A percentile compares a stretch with the other conserved stretches of the same genome.
Conservation (phyloP, 2,329 filamentous ascomycete genomes). For the Ophiostoma tasmaniense region DNA sequence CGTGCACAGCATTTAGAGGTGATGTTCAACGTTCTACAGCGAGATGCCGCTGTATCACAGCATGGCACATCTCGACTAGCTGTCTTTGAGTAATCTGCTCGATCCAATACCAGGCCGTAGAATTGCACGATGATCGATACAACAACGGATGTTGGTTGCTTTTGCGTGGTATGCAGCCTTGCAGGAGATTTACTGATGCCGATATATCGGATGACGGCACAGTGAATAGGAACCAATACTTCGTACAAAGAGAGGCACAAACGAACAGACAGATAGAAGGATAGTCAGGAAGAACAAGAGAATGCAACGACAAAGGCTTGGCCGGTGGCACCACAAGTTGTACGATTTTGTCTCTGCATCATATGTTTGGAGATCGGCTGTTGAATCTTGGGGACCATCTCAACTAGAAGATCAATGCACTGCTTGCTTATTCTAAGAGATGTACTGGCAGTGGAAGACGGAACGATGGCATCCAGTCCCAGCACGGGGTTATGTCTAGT, state of each 20-base stretch:
- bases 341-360: conserved; percentile 11
- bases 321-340: conserved; percentile 12
- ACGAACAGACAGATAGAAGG: background rate
- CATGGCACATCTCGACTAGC: background rate
- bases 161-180: background rate
- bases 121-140: background rate
- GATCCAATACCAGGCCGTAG: background rate
- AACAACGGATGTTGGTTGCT: background rate
- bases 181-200: background rate
- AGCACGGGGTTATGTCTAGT: background rate
- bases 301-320: background rate
- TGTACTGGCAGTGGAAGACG: background rate
- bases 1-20: background rate
- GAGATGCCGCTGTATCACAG: background rate
- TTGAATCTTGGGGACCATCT: background rate
- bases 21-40: background rate
- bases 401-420: background rate
- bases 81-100: no score
- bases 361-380: conserved; percentile 13
- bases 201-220: background rate
- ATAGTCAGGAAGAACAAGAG: no score
- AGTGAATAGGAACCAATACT: background rate
- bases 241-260: background rate
- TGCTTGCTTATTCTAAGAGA: no score
- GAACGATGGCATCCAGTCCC: background rate